Percentiles rank a stretch among this genome's conserved stretches.
phyloP scores from a whole-genome alignment of 495 filamentous ascomycete species.

The Chaetomium fimeti region DNA sequence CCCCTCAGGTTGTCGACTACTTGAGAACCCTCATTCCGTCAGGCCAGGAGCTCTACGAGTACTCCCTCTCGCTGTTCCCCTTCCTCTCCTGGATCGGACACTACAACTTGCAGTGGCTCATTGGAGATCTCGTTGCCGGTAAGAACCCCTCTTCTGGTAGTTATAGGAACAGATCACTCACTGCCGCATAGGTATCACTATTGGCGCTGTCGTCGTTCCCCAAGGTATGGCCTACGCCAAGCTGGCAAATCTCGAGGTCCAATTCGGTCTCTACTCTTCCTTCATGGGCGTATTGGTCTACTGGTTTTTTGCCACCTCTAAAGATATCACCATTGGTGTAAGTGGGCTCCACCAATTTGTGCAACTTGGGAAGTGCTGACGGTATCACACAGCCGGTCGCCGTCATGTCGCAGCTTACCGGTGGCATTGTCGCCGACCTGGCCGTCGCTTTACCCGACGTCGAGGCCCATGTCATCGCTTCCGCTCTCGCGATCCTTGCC shows the following conservation, averaged over 20 bases:
- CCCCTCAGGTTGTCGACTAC: slow-evolving; percentile 75
- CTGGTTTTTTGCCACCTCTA: slow-evolving; percentile 98
- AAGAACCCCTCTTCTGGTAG: slow-evolving; percentile 30
- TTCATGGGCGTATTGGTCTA: slow-evolving; percentile 97
- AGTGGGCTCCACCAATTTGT: slow-evolving; percentile 38
- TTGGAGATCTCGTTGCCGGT: slow-evolving; percentile 90
- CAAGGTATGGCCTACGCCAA: slow-evolving; percentile 97
- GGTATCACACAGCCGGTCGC: slow-evolving; percentile 77
- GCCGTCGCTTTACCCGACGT: slow-evolving; percentile 57
- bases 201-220: slow-evolving; percentile 92
- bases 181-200: slow-evolving; percentile 70
- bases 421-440: slow-evolving; percentile 69
- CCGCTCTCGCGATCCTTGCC: slow-evolving; percentile 73
- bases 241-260: slow-evolving; percentile 69
- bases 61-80: slow-evolving; percentile 73
- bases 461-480: slow-evolving; percentile 64
- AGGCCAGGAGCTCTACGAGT: slow-evolving; percentile 52
- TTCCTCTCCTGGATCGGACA: slow-evolving; percentile 82
- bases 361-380: slow-evolving; percentile 12
- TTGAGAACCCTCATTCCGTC: slow-evolving; percentile 61
- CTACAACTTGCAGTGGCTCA: slow-evolving; percentile 87
- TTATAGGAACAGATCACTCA: slow-evolving; percentile 13
- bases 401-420: slow-evolving; percentile 88
- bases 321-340: slow-evolving; percentile 98
- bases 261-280: slow-evolving; percentile 93